Base-by-base conservation (phyloP, 1,284 basidiomycete genomes). In the Ceratobasidium sp. region DNA sequence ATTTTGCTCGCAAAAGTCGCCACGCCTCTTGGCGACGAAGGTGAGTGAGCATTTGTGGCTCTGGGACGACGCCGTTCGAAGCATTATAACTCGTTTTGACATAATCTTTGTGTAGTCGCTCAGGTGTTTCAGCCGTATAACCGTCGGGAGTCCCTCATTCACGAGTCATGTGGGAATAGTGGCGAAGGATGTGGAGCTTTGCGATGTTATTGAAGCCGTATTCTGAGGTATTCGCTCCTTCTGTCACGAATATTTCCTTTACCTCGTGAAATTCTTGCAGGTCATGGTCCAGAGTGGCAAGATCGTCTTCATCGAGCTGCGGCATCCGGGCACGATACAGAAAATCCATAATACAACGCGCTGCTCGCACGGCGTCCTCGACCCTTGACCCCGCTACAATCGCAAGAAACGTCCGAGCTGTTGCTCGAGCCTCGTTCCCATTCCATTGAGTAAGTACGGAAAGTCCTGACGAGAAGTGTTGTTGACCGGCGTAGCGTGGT, bases 261-360 rank as follows among this genome's bases (percentile, higher is more conserved):
- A 74, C 57, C 11, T 67, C 5, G 65, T 79, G 76, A 62, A 78
- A 79, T 14, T 65, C 62, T 0, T 59, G n/a, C 14, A 79, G 73
- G 3, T 72, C 36, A 0, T 31, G 57, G 47, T 76, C 54, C 57
- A 79, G 62, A 0, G 57, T 0, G 0, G 62, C 41, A 2, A 79
- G 47, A 14, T 60, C 57, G 36, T 29, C 53, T 14, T 62, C 57
- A 33, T 50, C 33, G 6, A 63, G 24, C 15, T 36, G 33, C 14
- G 63, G 54, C 11, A 2, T 48, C 51, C 76, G 75, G 9, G 65
- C 53, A 1, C 8, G 41, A 59, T 47, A 82, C 11, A 84, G 76
- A 74, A 84, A 85, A 73, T 85, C 83, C 0, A 85, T 79, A 0
- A 84, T 9, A 1, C 79, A 77, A 0, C 76, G 62, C 1, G 76